Percentiles rank a stretch among this genome's conserved stretches.
Evolutionary conservation across 805 yeast genomes (phyloP).

Genomic region (Lipomyces chichibuensis): DNA sequence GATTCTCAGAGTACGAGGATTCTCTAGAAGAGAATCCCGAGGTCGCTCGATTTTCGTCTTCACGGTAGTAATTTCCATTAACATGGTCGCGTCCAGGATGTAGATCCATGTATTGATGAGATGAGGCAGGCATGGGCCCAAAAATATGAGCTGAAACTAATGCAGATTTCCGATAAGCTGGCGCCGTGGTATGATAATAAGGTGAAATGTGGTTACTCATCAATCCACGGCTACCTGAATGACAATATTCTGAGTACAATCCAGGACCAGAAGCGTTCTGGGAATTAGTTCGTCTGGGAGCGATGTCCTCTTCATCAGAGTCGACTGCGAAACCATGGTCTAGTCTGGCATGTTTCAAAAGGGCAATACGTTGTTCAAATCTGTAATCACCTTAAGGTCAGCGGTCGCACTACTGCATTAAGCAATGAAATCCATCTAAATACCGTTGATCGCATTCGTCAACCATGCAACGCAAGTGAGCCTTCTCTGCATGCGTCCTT

Average conservation of each 20-base stretch:
- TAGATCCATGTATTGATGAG: not conserved
- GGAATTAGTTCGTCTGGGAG: not conserved
- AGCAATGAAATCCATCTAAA: not conserved
- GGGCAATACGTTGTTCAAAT: slow-evolving; percentile 3
- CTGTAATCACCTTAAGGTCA: not conserved
- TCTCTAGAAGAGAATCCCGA: not conserved
- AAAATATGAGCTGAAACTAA: not conserved
- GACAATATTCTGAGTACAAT: not conserved
- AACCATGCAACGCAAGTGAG: slow-evolving; percentile 10
- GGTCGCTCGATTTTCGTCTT: not conserved
- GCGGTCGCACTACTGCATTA: not conserved
- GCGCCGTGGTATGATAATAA: not conserved
- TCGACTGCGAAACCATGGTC: slow-evolving; percentile 6
- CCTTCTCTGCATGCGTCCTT: slow-evolving; percentile 56
- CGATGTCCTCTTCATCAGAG: not conserved
- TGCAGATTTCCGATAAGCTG: not conserved
- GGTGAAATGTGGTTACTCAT: not conserved
- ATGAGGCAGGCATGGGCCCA: not conserved
- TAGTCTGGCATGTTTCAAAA: slow-evolving; percentile 2
- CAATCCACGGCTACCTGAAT: not conserved
- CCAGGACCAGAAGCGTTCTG: not conserved
- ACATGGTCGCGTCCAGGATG: not conserved
- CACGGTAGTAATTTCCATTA: not conserved
- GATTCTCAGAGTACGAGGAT: not conserved
- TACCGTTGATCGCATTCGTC: slow-evolving; percentile 5